Percentiles rank a stretch among this genome's conserved stretches.
These are phyloP conservation scores for Aspergillus hancockii DNA, from an alignment of 495 filamentous ascomycete species.

Conservation along the genomic window DNA sequence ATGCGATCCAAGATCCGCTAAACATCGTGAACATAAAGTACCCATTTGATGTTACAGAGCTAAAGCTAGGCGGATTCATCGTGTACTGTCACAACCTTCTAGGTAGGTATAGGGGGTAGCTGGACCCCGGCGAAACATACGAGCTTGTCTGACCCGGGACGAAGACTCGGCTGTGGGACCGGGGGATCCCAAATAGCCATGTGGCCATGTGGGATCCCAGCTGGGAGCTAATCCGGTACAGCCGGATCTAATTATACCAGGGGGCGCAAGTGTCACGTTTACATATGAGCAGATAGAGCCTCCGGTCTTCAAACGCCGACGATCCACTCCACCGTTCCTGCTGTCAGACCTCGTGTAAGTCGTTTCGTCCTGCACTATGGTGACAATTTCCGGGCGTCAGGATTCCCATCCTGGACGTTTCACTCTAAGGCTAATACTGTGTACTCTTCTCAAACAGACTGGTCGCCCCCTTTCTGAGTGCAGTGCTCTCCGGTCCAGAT, in stretches of 20 bases:
- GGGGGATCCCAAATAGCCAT: not conserved
- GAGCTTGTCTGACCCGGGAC: not conserved
- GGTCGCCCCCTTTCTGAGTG: not conserved
- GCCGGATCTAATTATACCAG: not conserved
- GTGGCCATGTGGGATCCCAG: not conserved
- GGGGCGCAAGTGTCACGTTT: conserved; percentile 2
- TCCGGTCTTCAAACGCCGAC: not conserved
- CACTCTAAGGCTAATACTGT: not conserved
- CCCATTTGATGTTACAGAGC: not conserved
- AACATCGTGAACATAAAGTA: not conserved
- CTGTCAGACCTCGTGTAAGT: conserved; percentile 1
- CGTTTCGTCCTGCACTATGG: not conserved
- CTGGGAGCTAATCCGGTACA: conserved; percentile 1
- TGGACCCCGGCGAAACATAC: not conserved
- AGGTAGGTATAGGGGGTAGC: not conserved
- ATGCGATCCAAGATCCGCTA: not conserved
- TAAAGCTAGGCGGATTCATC: not conserved
- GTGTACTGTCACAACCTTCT: not conserved
- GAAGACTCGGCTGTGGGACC: not conserved
- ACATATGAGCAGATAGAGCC: conserved; percentile 5
- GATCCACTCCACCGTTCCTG: conserved; percentile 1
- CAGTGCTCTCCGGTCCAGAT: not conserved
- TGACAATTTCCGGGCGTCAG: not conserved
- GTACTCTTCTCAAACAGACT: conserved; percentile 1
- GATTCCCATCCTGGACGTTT: not conserved